These are phyloP conservation scores for Tuber umbilicatum DNA, from an alignment of 495 filamentous ascomycete species.

Conservation along the genomic window DNA sequence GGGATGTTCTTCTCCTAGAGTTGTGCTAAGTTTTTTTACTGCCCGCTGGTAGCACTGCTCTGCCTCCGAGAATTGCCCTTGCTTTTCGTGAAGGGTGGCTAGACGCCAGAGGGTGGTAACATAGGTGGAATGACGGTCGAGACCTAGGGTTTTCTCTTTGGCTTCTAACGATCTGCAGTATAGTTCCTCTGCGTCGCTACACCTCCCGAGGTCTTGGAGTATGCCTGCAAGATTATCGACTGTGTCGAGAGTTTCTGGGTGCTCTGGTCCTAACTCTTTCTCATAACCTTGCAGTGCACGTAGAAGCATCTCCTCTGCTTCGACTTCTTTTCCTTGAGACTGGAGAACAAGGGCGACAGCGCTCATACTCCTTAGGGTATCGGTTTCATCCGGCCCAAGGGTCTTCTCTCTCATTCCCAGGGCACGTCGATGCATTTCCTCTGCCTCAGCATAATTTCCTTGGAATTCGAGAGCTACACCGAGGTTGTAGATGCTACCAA, in stretches of 20 bases:
- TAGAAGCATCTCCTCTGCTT: slow-evolving; percentile 28
- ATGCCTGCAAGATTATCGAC: slow-evolving; percentile 8
- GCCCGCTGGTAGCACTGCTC: background rate
- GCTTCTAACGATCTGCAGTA: slow-evolving; percentile 27
- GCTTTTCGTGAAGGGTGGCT: background rate
- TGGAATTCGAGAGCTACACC: background rate
- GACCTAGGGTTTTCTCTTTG: slow-evolving; percentile 20
- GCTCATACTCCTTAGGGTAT: background rate
- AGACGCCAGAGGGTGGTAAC: background rate
- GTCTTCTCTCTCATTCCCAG: background rate
- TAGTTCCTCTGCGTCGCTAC: slow-evolving; percentile 33
- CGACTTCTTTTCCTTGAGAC: background rate
- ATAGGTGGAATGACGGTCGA: slow-evolving; percentile 7
- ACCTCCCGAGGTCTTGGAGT: slow-evolving; percentile 24
- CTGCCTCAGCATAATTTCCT: background rate
- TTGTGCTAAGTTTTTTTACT: background rate
- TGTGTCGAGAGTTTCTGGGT: slow-evolving; percentile 20
- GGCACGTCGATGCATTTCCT: background rate
- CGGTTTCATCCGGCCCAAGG: slow-evolving; percentile 1
- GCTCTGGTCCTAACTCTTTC: slow-evolving; percentile 22
- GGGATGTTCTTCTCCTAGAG: background rate
- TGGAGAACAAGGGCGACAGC: background rate
- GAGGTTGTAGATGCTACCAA: background rate
- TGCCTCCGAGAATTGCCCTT: background rate
- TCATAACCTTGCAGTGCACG: slow-evolving; percentile 13